Evolutionary conservation across 345 rosid genomes (phyloP).

Genomic region (Syzygium aqueum): DNA sequence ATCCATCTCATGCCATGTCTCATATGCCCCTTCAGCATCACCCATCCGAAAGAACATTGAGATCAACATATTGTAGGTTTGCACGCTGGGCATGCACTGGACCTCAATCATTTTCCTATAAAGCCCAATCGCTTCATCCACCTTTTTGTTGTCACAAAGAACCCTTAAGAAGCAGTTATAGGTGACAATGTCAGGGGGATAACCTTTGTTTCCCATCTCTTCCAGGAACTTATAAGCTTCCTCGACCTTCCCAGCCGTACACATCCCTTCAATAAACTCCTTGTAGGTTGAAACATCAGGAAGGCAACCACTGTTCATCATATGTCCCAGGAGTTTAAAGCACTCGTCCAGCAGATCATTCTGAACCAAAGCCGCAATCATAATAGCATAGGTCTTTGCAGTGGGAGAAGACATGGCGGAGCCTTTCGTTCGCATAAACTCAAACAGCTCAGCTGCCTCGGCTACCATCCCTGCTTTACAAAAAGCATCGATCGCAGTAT

Average conservation of each 20-base stretch:
- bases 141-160: slow-evolving; percentile 52
- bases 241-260: slow-evolving; percentile 55
- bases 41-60: slow-evolving; percentile 65
- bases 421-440: slow-evolving; percentile 78
- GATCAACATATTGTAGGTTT: slow-evolving; percentile 77
- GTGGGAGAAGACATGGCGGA: slow-evolving; percentile 79
- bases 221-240: slow-evolving; percentile 76
- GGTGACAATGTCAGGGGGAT: slow-evolving; percentile 84
- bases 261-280: slow-evolving; percentile 81
- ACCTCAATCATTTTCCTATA: slow-evolving; percentile 53
- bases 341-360: slow-evolving; percentile 53
- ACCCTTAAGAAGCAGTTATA: slow-evolving; percentile 86
- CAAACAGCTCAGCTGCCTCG: slow-evolving; percentile 70
- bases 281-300: slow-evolving; percentile 90
- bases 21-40: slow-evolving; percentile 65
- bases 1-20: slow-evolving; percentile 81
- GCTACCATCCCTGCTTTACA: slow-evolving; percentile 76
- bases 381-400: slow-evolving; percentile 67
- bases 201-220: slow-evolving; percentile 79
- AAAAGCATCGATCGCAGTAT: slow-evolving; percentile 74
- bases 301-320: slow-evolving; percentile 73
- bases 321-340: slow-evolving; percentile 58
- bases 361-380: slow-evolving; percentile 59
- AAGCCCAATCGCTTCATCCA: slow-evolving; percentile 67
- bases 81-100: slow-evolving; percentile 76